Percentiles rank a stretch among this genome's conserved stretches.
Conservation (phyloP, 106 monocot species). For the Ottelia alismoides region DNA sequence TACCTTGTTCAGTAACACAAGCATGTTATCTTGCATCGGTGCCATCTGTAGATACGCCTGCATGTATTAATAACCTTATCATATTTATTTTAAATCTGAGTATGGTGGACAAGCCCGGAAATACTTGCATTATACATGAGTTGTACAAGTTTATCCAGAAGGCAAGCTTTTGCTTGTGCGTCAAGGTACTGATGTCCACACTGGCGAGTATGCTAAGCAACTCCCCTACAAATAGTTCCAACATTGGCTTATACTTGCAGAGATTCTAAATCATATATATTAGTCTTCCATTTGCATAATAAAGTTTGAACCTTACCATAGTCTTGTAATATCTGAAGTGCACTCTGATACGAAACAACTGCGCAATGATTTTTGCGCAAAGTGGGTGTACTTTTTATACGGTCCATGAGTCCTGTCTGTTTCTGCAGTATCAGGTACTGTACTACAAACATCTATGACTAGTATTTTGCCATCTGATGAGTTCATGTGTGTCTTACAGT, state of each 20-base stretch:
- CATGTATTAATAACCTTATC: no score
- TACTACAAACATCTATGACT: slow-evolving; percentile 20
- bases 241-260: not conserved
- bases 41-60: slow-evolving; percentile 76
- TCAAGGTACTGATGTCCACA: slow-evolving; percentile 39
- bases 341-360: slow-evolving; percentile 32
- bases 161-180: slow-evolving; percentile 84
- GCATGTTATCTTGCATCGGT: slow-evolving; percentile 41
- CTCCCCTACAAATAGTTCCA: slow-evolving; percentile 27
- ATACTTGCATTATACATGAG: slow-evolving; percentile 89
- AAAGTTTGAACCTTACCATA: slow-evolving; percentile 35
- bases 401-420: slow-evolving; percentile 27
- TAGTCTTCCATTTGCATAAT: not conserved
- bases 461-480: slow-evolving; percentile 19
- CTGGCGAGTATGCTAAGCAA: slow-evolving; percentile 43
- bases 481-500: slow-evolving; percentile 14
- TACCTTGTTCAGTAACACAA: slow-evolving; percentile 66
- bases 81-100: no score
- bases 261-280: not conserved
- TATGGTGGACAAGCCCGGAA: slow-evolving; percentile 11
- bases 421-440: slow-evolving; percentile 19
- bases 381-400: slow-evolving; percentile 31
- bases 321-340: slow-evolving; percentile 29
- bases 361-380: slow-evolving; percentile 51
- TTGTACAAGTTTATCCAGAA: slow-evolving; percentile 98